Base-by-base conservation (phyloP, 2,329 filamentous ascomycete species). In the Fusarium albidum region DNA sequence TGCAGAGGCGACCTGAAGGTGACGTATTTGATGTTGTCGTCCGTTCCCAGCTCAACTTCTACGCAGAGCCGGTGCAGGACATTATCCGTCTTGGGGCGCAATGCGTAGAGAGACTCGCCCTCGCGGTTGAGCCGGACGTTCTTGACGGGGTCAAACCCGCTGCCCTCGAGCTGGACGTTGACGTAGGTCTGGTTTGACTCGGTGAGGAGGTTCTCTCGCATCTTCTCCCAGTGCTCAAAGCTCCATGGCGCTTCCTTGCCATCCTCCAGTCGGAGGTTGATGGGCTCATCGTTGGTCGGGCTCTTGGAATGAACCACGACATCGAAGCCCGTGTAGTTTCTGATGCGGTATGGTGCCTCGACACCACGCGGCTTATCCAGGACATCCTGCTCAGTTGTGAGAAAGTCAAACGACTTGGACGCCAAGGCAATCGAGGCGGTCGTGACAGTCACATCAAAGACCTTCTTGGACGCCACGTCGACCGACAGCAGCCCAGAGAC, bases 21-120 rank as follows among this genome's bases (percentile, higher is more conserved):
- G 68, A 99, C 96, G 71, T 96, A 96, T 77, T 99, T 99, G 76
- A 99, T 91, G 67, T 98, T 98, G 77, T 99, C 94, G 1, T 21
- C 21, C 21, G 85, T 78, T n/a, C 92, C 95, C 18, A 99, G 82
- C 46, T 85, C 91, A 46, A 99, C 89, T 51, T 99, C 95, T 0
- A 98, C 93, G 18, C 98, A 85, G 14, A 99, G 83, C 17, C 93
- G 89, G 71, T 99, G 96, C 59, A 94, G 82, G 3, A 96, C 82
- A 52, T 90, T 84, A 67, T 96, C 90, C 56, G 92, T 89, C 71
- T 92, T 91, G 3, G 96, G 95, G 52, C 91, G 90, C 38, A 99
- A 81, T 43, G 89, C 91, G 76, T 96, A 99, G 17, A 98, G 73
- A 39, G 88, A 88, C 70, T 99, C 95, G 43, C 96, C 96, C 75